A percentile compares a stretch with the other conserved stretches of the same genome.
These are phyloP conservation scores for Meyerozyma sp. DNA, from an alignment of 1,139 yeast species.

Conservation along the genomic window DNA sequence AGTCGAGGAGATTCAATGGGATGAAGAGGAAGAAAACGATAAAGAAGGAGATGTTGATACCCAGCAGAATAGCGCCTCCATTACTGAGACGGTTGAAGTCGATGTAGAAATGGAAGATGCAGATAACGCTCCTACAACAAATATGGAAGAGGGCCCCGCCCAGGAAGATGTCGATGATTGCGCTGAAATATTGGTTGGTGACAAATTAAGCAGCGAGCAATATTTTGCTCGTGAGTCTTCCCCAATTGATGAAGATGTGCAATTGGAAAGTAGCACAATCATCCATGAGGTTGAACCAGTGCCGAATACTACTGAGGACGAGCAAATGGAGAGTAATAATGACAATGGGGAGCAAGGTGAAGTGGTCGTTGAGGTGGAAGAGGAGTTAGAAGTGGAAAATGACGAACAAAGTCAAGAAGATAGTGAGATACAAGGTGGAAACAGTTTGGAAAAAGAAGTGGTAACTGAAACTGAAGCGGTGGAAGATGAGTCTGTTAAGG, in stretches of 20 bases:
- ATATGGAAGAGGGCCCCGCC: neutral
- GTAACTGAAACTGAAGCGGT: neutral
- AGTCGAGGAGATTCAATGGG: neutral
- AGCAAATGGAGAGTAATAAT: neutral
- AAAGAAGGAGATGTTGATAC: too few species aligned
- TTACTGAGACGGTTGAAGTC: neutral
- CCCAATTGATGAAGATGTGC: too few species aligned
- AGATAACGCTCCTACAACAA: neutral
- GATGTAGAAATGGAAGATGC: neutral
- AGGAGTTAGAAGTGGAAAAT: too few species aligned
- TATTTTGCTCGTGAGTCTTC: too few species aligned
- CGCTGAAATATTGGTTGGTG: neutral
- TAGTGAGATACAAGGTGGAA: too few species aligned
- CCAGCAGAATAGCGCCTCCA: neutral
- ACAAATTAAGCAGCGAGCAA: neutral
- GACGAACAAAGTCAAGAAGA: neutral
- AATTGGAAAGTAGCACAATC: too few species aligned
- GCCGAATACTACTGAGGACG: too few species aligned
- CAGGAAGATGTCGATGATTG: neutral
- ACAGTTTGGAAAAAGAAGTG: neutral
- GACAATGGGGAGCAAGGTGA: neutral
- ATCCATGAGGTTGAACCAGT: too few species aligned
- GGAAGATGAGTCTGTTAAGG: neutral
- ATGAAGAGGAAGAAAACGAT: neutral
- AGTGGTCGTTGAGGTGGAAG: too few species aligned